These are phyloP conservation scores for Trametes villosa DNA, from an alignment of 768 basidiomycete species.

Conservation along the genomic window DNA sequence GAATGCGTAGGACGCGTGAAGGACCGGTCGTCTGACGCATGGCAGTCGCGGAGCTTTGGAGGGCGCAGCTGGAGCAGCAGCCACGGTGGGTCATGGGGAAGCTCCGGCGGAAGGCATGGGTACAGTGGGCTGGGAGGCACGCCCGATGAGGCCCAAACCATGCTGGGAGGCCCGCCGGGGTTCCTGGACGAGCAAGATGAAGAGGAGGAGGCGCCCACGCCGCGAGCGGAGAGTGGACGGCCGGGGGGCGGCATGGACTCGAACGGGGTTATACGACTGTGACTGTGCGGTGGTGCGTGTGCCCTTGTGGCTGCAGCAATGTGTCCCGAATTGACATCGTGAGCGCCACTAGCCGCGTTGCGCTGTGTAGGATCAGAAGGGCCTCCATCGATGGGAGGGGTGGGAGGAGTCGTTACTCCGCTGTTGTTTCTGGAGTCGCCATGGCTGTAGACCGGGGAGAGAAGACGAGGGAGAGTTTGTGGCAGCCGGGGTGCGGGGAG, in stretches of 20 bases:
- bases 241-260: conserved; percentile 25
- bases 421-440: not conserved
- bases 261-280: conserved; percentile 35
- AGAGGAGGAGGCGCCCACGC: conserved; percentile 26
- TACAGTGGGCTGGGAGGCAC: conserved; percentile 31
- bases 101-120: conserved; percentile 23
- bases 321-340: not conserved
- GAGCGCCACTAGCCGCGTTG: conserved; percentile 12
- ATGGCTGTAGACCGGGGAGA: conserved; percentile 2
- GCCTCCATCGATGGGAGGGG: not conserved
- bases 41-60: conserved; percentile 30
- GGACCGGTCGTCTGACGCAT: conserved; percentile 25
- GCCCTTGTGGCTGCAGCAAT: conserved; percentile 13
- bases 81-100: conserved; percentile 21
- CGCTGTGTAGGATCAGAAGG: too few relatives aligned
- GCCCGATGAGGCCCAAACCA: conserved; percentile 33
- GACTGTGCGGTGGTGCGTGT: conserved; percentile 21
- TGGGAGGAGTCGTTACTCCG: too few relatives aligned
- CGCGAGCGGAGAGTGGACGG: conserved; percentile 3
- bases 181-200: conserved; percentile 35
- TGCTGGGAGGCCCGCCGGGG: conserved; percentile 34
- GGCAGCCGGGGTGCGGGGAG: conserved; percentile 1
- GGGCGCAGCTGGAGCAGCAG: too few relatives aligned
- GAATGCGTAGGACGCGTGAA: conserved; percentile 27
- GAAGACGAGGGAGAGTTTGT: not conserved